Evolutionary conservation across 176 grass and related monocot species (phyloP).

Genomic region (Cenchrus purpureus): DNA sequence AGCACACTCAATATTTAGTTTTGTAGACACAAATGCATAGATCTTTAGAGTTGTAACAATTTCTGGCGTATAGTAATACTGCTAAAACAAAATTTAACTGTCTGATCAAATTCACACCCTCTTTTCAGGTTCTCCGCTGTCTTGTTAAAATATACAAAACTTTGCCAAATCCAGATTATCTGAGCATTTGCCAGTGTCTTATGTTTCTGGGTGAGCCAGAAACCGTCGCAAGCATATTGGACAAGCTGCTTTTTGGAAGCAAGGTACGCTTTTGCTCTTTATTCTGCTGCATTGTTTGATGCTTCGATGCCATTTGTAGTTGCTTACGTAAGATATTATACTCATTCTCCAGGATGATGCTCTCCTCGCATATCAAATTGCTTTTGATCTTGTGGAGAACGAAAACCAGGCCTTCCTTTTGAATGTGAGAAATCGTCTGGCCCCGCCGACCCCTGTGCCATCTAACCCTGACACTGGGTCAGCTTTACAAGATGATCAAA

Average conservation of each 20-base stretch:
- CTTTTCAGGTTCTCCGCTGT: slow-evolving; percentile 74
- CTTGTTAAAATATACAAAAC: slow-evolving; percentile 96
- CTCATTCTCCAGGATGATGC: slow-evolving; percentile 81
- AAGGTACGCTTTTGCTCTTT: slow-evolving; percentile 61
- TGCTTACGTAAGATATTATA: slow-evolving; percentile 36
- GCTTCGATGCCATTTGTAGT: neutral
- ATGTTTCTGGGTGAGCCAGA: slow-evolving; percentile 94
- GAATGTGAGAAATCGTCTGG: slow-evolving; percentile 66
- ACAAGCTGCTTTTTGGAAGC: slow-evolving; percentile 84
- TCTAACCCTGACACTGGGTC: slow-evolving; percentile 46
- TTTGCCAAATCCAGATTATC: slow-evolving; percentile 79
- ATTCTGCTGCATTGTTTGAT: slow-evolving; percentile 15
- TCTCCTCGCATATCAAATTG: slow-evolving; percentile 95
- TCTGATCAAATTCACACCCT: slow-evolving; percentile 26
- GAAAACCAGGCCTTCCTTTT: slow-evolving; percentile 99
- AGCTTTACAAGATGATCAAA: slow-evolving; percentile 51
- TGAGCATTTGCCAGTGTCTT: slow-evolving; percentile 95
- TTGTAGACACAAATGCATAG: neutral
- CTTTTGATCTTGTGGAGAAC: slow-evolving; percentile 95
- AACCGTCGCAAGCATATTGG: slow-evolving; percentile 84
- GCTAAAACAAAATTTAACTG: neutral
- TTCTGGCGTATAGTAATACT: slow-evolving; percentile 1
- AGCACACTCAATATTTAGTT: slow-evolving; percentile 14
- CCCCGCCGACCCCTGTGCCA: slow-evolving; percentile 5
- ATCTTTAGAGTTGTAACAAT: neutral